These are phyloP conservation scores for Aspergillus ellipticus DNA, from an alignment of 495 filamentous ascomycete genomes.

Conservation along the genomic window DNA sequence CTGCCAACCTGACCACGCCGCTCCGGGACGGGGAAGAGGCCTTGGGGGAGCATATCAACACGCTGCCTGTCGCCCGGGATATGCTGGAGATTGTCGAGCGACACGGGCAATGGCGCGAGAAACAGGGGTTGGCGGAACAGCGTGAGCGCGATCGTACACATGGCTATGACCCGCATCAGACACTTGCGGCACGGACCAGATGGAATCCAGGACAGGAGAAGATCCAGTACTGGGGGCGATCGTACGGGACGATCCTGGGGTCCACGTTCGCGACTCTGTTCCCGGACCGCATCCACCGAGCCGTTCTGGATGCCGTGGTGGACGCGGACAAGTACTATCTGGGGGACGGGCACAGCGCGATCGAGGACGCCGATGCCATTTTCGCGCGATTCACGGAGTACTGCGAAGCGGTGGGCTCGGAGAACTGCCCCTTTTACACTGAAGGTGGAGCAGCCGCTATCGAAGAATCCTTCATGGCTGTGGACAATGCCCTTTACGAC, in stretches of 20 bases:
- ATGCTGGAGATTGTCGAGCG: constrained; percentile 51
- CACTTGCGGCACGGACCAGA: constrained; percentile 23
- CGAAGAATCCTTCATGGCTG: constrained; percentile 31
- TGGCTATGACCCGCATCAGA: constrained; percentile 27
- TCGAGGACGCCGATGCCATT: constrained; percentile 48
- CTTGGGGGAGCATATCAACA: constrained; percentile 47
- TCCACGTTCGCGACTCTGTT: constrained; percentile 53
- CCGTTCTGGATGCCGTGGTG: constrained; percentile 53
- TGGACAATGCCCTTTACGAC: constrained; percentile 38
- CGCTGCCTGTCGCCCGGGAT: constrained; percentile 44
- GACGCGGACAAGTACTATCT: constrained; percentile 46
- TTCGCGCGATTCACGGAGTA: constrained; percentile 44
- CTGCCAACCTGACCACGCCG: constrained; percentile 23
- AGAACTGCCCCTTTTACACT: constrained; percentile 41
- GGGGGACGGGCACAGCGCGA: constrained; percentile 36
- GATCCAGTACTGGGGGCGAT: constrained; percentile 62
- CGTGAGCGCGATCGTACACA: constrained; percentile 22
- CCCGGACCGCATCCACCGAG: constrained; percentile 46
- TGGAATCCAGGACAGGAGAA: constrained; percentile 40
- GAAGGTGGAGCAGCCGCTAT: constrained; percentile 34
- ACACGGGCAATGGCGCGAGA: constrained; percentile 44
- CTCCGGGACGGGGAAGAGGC: constrained; percentile 22
- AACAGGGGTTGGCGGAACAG: constrained; percentile 29
- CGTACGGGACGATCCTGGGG: constrained; percentile 66
- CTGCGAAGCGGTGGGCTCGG: constrained; percentile 43